Conservation (phyloP, 306 rosid species). For the Clitoria ternatea region DNA sequence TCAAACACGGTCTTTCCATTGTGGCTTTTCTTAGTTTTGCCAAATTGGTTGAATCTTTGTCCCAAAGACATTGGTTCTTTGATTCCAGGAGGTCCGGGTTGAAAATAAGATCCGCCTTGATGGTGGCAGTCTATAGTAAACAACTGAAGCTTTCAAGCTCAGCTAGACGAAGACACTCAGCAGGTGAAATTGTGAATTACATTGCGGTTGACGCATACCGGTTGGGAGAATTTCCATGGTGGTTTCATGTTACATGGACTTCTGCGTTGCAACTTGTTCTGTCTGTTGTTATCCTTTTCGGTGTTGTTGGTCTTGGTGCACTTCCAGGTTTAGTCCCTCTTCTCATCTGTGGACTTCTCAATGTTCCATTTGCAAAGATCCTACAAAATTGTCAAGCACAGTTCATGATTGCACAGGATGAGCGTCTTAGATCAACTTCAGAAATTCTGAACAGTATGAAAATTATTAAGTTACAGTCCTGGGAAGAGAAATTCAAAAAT, state of each 20-base stretch:
- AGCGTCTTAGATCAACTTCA: too few species aligned
- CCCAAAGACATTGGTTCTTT: conserved; percentile 59
- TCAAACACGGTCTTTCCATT: conserved; percentile 37
- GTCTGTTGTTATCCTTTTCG: conserved; percentile 36
- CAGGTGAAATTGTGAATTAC: conserved; percentile 62
- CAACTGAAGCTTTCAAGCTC: conserved; percentile 51
- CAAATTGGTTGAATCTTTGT: conserved; percentile 46
- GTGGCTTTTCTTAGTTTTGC: conserved; percentile 36
- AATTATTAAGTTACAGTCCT: conserved; percentile 60
- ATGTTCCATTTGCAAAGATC: conserved; percentile 48
- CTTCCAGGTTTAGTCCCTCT: conserved; percentile 51
- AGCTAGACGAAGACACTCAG: conserved; percentile 50
- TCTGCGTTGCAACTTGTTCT: conserved; percentile 40
- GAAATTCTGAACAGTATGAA: too few species aligned
- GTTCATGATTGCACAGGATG: too few species aligned
- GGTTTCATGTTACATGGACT: conserved; percentile 52
- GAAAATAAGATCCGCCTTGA: conserved; percentile 60
- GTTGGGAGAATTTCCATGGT: conserved; percentile 71
- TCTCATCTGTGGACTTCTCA: conserved; percentile 41
- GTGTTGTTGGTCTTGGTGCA: conserved; percentile 52
- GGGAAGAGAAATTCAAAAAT: conserved; percentile 57
- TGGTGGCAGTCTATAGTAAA: conserved; percentile 58
- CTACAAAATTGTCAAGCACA: conserved; percentile 51
- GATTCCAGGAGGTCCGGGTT: conserved; percentile 49
- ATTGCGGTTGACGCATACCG: conserved; percentile 62